Evolutionary conservation across 164 flowering plant genomes (phyloP), one percentile per base, ranked within the genome.

Genomic region (Chimonanthus salicifolius): DNA sequence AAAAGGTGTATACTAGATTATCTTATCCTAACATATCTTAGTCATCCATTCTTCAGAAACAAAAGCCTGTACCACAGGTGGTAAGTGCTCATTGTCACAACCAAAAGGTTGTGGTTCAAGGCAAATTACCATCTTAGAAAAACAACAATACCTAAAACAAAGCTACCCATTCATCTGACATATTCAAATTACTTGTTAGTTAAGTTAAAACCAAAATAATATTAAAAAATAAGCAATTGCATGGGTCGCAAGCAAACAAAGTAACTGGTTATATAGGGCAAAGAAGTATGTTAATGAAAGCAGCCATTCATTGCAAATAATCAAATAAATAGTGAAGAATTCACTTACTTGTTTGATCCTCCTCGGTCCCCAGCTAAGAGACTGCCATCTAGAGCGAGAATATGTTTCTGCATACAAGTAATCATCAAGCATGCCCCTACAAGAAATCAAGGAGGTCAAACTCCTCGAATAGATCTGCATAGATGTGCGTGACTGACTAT

Each of bases 361-460:
- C 74, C 88, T 78, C 20, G 99, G 98, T 49, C 98, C 98, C 99
- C 98, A 95, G 73, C 79, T 82, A 54, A 85, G 86, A 47, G 91
- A 87, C 65, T 85, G 80, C 95, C 95, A 95, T 85, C 87, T 85
- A 72, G 99, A 92, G 60, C 81, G 93, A 72, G 97, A 85, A 82
- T 73, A 92, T 69, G 94, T 44, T 84, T 95, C 98, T 47, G 99
- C 99, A 81, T 86, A 95, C 73, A 85, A 83, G 75, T 80, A 46
- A 79, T 94, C 99, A 80, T 91, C 88, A 70, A 95, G 81, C 75
- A 88, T 79, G 50, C 98, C 98, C 83, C 96, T 92, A 69, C 70
- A 84, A 70, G 5, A 75, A 60, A 70, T 21, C 62, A 21, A 33
- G 20, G 43, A 21, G 46, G n/a, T 47, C 44, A 67, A 54, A 64